phyloP scores from a whole-genome alignment of 495 filamentous ascomycete species.

The Daldinia concentrica region DNA sequence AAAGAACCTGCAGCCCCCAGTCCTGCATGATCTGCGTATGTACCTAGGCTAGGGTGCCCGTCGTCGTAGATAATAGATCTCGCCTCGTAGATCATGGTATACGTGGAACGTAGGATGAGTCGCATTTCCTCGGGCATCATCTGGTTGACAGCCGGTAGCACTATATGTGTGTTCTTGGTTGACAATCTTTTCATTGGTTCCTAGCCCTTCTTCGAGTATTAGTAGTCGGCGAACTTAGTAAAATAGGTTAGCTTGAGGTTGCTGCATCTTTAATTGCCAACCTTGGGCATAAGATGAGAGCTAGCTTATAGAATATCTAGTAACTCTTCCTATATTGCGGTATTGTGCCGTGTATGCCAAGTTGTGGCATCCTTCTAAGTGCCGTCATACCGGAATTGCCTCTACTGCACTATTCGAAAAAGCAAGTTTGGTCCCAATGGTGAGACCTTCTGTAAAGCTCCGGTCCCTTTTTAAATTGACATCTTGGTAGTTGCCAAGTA shows the following conservation, averaged over 20 bases:
- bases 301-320: neutral
- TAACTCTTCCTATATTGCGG: neutral
- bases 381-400: constrained; percentile 9
- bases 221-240: neutral
- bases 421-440: constrained; percentile 5
- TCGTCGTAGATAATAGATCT: neutral
- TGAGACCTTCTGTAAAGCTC: constrained; percentile 3
- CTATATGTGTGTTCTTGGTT: neutral
- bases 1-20: neutral
- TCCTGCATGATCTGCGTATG: neutral
- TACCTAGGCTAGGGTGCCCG: neutral
- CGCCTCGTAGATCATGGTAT: constrained; percentile 2
- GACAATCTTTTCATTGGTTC: constrained; percentile 11
- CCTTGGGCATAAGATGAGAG: constrained; percentile 7
- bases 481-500: constrained; percentile 6
- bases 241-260: neutral
- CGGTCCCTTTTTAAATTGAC: constrained; percentile 9
- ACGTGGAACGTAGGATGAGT: neutral
- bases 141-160: neutral
- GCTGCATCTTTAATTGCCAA: neutral
- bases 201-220: neutral
- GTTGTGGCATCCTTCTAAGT: constrained; percentile 9
- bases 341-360: neutral
- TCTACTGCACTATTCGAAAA: constrained; percentile 8
- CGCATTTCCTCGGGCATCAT: too few species aligned